Conservation (phyloP, 2,329 filamentous ascomycete species). For the Juglanconis oblonga region DNA sequence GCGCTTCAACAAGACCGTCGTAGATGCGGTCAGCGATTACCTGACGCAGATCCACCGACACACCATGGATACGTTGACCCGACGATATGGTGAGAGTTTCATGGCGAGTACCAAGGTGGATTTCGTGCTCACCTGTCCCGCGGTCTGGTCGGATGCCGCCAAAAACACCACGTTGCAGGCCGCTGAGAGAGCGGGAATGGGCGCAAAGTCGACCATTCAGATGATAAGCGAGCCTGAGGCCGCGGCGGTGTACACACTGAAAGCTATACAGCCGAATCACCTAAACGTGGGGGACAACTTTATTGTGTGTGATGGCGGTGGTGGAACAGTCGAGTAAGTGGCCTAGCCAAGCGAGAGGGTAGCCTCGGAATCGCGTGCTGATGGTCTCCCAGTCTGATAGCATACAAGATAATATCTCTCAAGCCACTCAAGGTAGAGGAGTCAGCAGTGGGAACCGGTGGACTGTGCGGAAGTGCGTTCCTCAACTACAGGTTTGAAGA, state of each 20-base stretch:
- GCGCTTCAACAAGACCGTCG: slow-evolving; percentile 71
- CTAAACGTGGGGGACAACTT: slow-evolving; percentile 66
- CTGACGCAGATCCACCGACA: slow-evolving; percentile 73
- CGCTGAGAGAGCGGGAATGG: slow-evolving; percentile 77
- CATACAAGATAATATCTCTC: slow-evolving; percentile 75
- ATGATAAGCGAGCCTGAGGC: slow-evolving; percentile 81
- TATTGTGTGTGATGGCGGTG: slow-evolving; percentile 61
- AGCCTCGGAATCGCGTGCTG: slow-evolving; percentile 8
- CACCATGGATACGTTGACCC: slow-evolving; percentile 73
- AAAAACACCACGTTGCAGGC: slow-evolving; percentile 79
- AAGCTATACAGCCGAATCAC: slow-evolving; percentile 74
- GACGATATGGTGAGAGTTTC: slow-evolving; percentile 74
- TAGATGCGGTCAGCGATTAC: slow-evolving; percentile 78
- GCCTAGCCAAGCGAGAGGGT: not conserved
- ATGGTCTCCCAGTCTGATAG: slow-evolving; percentile 56
- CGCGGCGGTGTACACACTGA: slow-evolving; percentile 75
- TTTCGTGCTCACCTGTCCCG: slow-evolving; percentile 78
- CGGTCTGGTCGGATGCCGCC: slow-evolving; percentile 82
- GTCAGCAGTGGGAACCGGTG: slow-evolving; percentile 75
- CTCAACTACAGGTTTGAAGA: slow-evolving; percentile 80
- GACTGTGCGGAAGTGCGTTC: slow-evolving; percentile 74
- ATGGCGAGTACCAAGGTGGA: slow-evolving; percentile 74
- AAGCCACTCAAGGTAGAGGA: slow-evolving; percentile 72
- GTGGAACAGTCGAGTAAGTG: slow-evolving; percentile 65
- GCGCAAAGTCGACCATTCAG: slow-evolving; percentile 64